phyloP scores from a whole-genome alignment of 495 filamentous ascomycete species.

The Tuber melanosporum region DNA sequence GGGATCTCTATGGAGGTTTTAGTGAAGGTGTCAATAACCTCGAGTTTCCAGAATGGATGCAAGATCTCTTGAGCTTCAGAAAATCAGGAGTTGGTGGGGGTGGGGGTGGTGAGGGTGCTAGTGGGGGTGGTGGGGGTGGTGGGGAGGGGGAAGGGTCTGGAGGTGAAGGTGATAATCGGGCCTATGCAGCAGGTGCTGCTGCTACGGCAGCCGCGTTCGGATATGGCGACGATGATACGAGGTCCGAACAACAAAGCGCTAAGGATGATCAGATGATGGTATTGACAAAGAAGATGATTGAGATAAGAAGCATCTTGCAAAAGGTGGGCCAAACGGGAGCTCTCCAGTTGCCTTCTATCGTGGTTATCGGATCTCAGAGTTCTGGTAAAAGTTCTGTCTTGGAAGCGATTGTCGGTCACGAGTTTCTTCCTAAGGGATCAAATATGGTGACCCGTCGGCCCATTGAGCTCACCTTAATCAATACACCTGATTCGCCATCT shows the following conservation, averaged over 20 bases:
- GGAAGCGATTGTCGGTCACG: constrained; percentile 95
- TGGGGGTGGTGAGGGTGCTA: constrained; percentile 41
- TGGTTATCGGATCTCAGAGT: constrained; percentile 96
- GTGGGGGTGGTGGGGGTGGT: constrained; percentile 40
- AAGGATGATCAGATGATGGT: constrained; percentile 99
- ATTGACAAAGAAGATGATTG: constrained; percentile 98
- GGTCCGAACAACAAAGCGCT: constrained; percentile 58
- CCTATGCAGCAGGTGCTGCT: constrained; percentile 50
- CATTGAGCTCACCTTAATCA: constrained; percentile 94
- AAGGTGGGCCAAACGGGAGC: constrained; percentile 83
- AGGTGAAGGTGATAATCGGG: constrained; percentile 49
- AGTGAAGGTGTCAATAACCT: constrained; percentile 17
- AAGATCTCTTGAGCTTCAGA: constrained; percentile 59
- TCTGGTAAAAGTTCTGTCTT: constrained; percentile 97
- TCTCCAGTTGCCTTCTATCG: constrained; percentile 86
- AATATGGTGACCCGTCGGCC: constrained; percentile 98
- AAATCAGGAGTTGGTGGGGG: constrained; percentile 43
- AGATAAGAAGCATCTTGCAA: constrained; percentile 86
- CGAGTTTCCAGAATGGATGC: constrained; percentile 62
- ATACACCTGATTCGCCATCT: constrained; percentile 79
- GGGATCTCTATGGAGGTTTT: constrained; percentile 39
- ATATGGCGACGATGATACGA: constrained; percentile 61
- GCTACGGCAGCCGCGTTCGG: constrained; percentile 74
- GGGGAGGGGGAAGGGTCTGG: constrained; percentile 51
- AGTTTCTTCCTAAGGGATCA: constrained; percentile 92